A percentile compares a stretch with the other conserved stretches of the same genome.
Evolutionary conservation across 2,329 filamentous ascomycete species (phyloP).

Genomic region (Teratosphaeria destructans): DNA sequence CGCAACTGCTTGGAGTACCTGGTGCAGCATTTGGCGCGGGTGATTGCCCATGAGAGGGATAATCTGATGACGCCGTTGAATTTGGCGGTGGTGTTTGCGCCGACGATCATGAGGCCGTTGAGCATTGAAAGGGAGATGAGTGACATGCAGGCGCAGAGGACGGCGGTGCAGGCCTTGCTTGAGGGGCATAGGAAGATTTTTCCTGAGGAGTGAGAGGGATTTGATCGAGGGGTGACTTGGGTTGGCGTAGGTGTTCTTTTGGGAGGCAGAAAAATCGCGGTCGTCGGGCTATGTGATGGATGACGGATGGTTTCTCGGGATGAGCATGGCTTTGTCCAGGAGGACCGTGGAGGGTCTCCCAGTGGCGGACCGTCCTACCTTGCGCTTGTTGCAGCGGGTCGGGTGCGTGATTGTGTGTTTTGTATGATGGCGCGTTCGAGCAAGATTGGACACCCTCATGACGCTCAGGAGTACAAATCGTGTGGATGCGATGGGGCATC

Average conservation of each 20-base stretch:
- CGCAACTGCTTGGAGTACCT: conserved; percentile 86
- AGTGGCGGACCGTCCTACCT: not conserved
- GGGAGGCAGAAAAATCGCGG: too few species aligned
- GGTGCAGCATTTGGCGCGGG: conserved; percentile 82
- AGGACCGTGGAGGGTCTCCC: not conserved
- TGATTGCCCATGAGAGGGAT: conserved; percentile 70
- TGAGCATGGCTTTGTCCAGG: not conserved
- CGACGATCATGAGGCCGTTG: conserved; percentile 88
- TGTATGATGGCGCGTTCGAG: not conserved
- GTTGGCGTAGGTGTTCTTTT: not conserved
- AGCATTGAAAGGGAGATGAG: conserved; percentile 90
- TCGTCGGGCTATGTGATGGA: not conserved
- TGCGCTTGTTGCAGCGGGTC: not conserved
- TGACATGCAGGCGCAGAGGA: conserved; percentile 88
- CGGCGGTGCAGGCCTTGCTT: conserved; percentile 83
- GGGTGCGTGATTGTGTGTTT: not conserved
- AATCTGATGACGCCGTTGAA: conserved; percentile 98
- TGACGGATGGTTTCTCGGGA: not conserved
- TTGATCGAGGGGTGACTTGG: not conserved
- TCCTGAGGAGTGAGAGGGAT: not conserved
- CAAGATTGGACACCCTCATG: not conserved
- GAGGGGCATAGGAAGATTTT: conserved; percentile 37
- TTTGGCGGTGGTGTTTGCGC: conserved; percentile 90
- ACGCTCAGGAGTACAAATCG: not conserved
- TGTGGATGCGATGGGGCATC: not conserved